Conservation (phyloP, 345 rosid species). For the Euclidium syriacum region DNA sequence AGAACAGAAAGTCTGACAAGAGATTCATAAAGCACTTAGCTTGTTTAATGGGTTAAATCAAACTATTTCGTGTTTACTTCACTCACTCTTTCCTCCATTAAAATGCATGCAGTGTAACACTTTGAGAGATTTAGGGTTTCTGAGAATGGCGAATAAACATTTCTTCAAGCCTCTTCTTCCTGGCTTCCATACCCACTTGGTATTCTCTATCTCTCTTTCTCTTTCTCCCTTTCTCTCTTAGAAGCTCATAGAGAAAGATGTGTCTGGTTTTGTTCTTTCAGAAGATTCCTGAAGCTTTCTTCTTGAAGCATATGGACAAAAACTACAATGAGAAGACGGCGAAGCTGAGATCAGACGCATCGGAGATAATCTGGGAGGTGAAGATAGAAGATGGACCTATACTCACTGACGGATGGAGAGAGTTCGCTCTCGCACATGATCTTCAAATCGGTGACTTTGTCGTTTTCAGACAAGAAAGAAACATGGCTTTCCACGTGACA, state of each 20-base stretch:
- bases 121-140: too few relatives aligned
- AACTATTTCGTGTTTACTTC: too few relatives aligned
- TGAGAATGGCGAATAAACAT: too few relatives aligned
- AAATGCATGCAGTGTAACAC: too few relatives aligned
- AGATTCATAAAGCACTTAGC: too few relatives aligned
- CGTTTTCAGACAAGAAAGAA: constrained; percentile 1
- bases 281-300: constrained; percentile 21
- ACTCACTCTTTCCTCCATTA: too few relatives aligned
- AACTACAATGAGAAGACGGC: not conserved
- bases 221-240: not conserved
- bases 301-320: not conserved
- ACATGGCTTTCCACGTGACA: not conserved
- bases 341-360: constrained; percentile 18
- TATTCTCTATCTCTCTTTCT: not conserved
- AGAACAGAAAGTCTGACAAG: too few relatives aligned
- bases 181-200: constrained; percentile 16
- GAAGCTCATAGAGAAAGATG: not conserved
- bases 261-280: not conserved
- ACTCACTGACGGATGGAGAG: constrained; percentile 22
- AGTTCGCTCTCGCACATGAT: constrained; percentile 3
- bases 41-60: too few relatives aligned
- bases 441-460: constrained; percentile 1
- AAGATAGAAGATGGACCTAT: constrained; percentile 16
- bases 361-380: constrained; percentile 5
- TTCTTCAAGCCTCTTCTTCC: constrained; percentile 25